phyloP scores from a whole-genome alignment of 106 monocot species.

The Dioscorea alata region DNA sequence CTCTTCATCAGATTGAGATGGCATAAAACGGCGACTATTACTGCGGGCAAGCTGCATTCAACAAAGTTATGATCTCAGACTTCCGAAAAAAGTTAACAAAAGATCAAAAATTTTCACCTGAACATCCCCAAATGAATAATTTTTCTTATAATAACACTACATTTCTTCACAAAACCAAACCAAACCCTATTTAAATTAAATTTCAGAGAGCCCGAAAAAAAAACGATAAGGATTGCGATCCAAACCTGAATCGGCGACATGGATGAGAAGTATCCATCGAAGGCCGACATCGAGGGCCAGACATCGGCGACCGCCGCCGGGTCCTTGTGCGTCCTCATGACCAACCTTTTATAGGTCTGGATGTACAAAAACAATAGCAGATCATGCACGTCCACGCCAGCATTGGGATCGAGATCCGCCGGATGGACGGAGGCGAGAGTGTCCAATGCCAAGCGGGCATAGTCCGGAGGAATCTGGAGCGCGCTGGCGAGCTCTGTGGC shows the following conservation, averaged over 20 bases:
- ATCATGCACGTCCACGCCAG: conserved; percentile 44
- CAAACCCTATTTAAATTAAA: neutral
- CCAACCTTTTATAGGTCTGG: conserved; percentile 76
- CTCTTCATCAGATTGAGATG: conserved; percentile 95
- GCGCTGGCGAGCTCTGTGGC: conserved; percentile 36
- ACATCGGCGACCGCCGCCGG: conserved; percentile 70
- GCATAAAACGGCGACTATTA: conserved; percentile 88
- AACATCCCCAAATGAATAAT: too few relatives aligned
- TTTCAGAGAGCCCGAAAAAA: neutral
- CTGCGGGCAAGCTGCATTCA: conserved; percentile 79
- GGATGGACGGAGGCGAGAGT: conserved; percentile 56
- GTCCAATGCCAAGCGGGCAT: conserved; percentile 55
- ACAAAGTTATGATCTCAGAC: neutral
- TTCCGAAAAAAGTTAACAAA: neutral
- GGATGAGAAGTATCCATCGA: conserved; percentile 85
- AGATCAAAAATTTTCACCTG: too few relatives aligned
- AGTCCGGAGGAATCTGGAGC: conserved; percentile 66
- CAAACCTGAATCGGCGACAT: conserved; percentile 87
- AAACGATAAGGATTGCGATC: neutral
- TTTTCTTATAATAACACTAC: too few relatives aligned
- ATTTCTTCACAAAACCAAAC: too few relatives aligned
- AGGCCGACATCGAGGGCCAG: conserved; percentile 85
- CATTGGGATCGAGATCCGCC: conserved; percentile 20
- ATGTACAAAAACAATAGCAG: conserved; percentile 71
- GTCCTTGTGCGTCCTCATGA: conserved; percentile 77